A percentile compares a stretch with the other conserved stretches of the same genome.
phyloP scores from a whole-genome alignment of 306 rosid genomes.

The Quercus mongolica region DNA sequence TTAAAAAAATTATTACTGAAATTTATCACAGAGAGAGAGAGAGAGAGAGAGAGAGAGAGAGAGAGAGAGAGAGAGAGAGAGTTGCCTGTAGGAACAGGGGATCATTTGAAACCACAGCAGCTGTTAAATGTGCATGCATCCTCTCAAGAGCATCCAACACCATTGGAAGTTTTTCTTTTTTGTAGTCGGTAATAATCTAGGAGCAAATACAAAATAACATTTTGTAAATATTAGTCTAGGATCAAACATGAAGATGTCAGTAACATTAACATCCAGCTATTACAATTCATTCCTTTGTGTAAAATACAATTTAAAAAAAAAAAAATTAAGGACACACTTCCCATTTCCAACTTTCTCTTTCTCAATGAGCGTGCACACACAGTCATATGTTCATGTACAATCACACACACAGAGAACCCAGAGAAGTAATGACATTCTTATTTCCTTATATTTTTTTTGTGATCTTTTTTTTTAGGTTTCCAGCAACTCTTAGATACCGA shows the following conservation, averaged over 20 bases:
- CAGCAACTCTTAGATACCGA: background rate
- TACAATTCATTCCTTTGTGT: background rate
- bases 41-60: conserved; percentile 22
- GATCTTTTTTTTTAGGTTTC: background rate
- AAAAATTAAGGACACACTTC: background rate
- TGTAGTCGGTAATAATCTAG: conserved; percentile 78
- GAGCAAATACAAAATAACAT: background rate
- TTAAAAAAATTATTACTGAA: background rate
- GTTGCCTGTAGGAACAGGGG: conserved; percentile 77
- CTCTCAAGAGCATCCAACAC: conserved; percentile 83
- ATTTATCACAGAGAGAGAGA: background rate
- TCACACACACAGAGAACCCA: background rate
- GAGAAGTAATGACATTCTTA: background rate
- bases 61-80: conserved; percentile 4
- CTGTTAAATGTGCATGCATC: conserved; percentile 91
- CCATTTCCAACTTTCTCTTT: background rate
- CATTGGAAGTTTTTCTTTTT: conserved; percentile 56
- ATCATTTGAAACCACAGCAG: conserved; percentile 93
- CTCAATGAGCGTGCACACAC: background rate
- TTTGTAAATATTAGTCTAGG: conserved; percentile 25
- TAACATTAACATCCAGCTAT: background rate
- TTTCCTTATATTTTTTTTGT: background rate
- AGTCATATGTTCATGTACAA: background rate
- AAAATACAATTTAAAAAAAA: background rate
- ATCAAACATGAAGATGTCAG: conserved; percentile 1